Conservation (phyloP, 495 filamentous ascomycete genomes). For the Corynascus novoguineensis region DNA sequence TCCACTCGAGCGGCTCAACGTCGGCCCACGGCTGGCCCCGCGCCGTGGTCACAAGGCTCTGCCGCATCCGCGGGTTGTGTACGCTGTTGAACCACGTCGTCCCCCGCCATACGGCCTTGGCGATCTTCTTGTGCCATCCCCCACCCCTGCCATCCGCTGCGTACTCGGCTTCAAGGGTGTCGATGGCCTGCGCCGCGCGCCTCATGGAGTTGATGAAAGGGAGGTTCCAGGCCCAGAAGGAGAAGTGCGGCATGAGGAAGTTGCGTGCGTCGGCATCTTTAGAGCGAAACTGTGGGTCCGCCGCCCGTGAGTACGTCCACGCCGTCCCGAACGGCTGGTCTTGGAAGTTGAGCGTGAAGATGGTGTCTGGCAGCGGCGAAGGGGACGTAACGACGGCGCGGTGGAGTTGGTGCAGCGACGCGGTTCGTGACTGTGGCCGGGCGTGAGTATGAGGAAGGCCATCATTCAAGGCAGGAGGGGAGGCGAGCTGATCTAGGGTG, state of each 20-base stretch:
- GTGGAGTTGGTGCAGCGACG: conserved; percentile 44
- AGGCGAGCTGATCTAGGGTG: not conserved
- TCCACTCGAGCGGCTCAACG: conserved; percentile 43
- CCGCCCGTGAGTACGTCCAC: conserved; percentile 35
- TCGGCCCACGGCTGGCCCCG: conserved; percentile 45
- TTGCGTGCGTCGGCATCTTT: conserved; percentile 33
- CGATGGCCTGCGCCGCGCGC: conserved; percentile 46
- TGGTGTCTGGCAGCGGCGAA: conserved; percentile 51
- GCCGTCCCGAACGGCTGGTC: conserved; percentile 39
- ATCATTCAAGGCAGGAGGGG: not conserved
- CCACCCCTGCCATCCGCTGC: not conserved
- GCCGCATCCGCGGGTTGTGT: conserved; percentile 38
- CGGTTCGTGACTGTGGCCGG: conserved; percentile 30
- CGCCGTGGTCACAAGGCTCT: conserved; percentile 37
- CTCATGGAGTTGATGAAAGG: conserved; percentile 54
- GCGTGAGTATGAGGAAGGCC: not conserved
- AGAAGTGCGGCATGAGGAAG: conserved; percentile 78
- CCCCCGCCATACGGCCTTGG: conserved; percentile 67
- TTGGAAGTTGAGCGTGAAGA: conserved; percentile 50
- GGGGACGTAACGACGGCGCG: conserved; percentile 49
- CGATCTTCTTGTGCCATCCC: conserved; percentile 49
- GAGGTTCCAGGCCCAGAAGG: conserved; percentile 69
- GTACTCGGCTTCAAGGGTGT: conserved; percentile 28
- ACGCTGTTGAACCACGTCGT: conserved; percentile 47
- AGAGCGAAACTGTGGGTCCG: conserved; percentile 42